Evolutionary conservation across 2,329 filamentous ascomycete genomes (phyloP), one percentile per base, ranked within the genome.

Genomic region (Metarhizium sp.): DNA sequence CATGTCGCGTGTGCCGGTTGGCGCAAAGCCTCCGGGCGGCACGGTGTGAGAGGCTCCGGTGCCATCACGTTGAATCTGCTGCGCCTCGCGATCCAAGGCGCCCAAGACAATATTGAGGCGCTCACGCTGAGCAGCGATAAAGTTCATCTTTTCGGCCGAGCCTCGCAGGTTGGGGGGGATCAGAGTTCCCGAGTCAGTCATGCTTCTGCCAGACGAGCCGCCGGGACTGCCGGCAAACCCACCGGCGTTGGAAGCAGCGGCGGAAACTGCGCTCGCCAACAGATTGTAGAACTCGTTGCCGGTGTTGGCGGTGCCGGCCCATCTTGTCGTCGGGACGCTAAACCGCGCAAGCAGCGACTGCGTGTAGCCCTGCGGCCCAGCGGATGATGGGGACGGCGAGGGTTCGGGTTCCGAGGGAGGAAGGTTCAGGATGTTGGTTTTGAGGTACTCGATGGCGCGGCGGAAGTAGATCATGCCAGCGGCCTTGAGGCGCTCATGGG

Each of bases 291-390:
- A 84, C 64, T 96, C 91, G 50, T 71, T 70, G 11, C 76, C 75
- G 1, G 73, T 66, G 58, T 72, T 69, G 55, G 76, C 73, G 60
- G 77, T 65, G 53, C 72, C 73, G 50, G 78, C 72, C 67, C 82
- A 81, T 53, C 85, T 73, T 4, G 88, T 85, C 43, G 81, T 75
- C 13, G 92, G 91, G 62, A 96, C 81, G 68, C 85, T 90, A 75
- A 97, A 96, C 59, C 92, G 83, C 47, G 88, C 87, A 57, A 96
- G 85, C 42, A 97, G 80, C 45, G 80, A 81, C 69, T 95, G 88
- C 2, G 89, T 90, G 69, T 96, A 96, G 61, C 74, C 72, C 64
- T 80, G 71, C 54, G 76, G 61, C 58, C 73, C 62, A 70, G 76
- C 55, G 49, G 72, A 61, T 29, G 66, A 65, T 56, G 72, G 66